Conservation (phyloP, 2,329 filamentous ascomycete species). For the Penicillium sclerotiorum region DNA sequence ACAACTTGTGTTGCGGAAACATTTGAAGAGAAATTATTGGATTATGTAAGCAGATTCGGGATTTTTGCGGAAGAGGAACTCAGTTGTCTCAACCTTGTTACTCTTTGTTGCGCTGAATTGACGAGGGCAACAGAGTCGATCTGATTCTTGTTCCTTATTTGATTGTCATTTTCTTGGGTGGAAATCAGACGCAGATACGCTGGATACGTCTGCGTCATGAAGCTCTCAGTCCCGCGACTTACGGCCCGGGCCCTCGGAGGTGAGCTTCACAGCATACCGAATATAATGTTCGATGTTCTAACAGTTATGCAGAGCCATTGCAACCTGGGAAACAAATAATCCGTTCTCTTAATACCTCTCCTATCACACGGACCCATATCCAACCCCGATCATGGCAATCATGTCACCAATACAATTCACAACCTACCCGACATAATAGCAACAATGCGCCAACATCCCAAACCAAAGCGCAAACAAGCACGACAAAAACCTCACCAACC, state of each 20-base stretch:
- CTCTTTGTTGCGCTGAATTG: conserved; percentile 22
- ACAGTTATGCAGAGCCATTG: background rate
- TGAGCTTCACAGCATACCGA: conserved; percentile 9
- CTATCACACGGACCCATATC: background rate
- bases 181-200: conserved; percentile 9
- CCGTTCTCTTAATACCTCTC: background rate
- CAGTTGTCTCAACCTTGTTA: background rate
- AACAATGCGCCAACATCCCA: conserved; percentile 16
- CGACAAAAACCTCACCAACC: background rate
- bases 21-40: conserved; percentile 33
- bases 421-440: conserved; percentile 20
- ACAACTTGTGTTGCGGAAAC: conserved; percentile 14
- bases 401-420: conserved; percentile 9
- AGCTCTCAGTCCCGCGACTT: conserved; percentile 29
- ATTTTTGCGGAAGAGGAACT: conserved; percentile 19
- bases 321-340: background rate
- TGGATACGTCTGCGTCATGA: conserved; percentile 31
- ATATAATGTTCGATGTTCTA: too few relatives aligned
- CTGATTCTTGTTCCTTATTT: conserved; percentile 2
- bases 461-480: background rate
- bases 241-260: conserved; percentile 26
- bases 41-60: conserved; percentile 36
- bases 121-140: background rate
- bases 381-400: background rate
- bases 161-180: conserved; percentile 12